These are phyloP conservation scores for Escallonia rubra DNA, from an alignment of 129 eudicot species.

Conservation along the genomic window DNA sequence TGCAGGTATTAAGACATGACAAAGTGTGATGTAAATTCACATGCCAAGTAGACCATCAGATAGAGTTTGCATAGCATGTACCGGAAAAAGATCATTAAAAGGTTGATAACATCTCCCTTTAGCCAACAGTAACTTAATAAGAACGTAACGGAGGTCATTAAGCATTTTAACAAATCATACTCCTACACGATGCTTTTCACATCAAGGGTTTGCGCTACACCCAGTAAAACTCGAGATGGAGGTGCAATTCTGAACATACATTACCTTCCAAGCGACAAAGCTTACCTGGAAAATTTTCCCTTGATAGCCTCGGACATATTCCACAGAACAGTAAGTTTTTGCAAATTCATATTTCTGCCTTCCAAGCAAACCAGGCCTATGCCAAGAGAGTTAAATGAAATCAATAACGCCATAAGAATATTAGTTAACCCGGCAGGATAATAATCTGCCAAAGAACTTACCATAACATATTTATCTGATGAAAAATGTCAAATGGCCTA, in stretches of 20 bases:
- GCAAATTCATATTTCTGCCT: constrained; percentile 78
- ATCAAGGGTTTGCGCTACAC: neutral
- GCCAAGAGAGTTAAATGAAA: constrained; percentile 10
- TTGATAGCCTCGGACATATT: constrained; percentile 37
- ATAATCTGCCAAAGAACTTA: constrained; percentile 23
- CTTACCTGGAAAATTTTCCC: constrained; percentile 72
- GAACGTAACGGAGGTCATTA: neutral
- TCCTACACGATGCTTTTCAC: neutral
- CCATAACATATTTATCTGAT: constrained; percentile 94
- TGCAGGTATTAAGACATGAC: constrained; percentile 16
- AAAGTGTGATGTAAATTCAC: neutral
- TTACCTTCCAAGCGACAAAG: neutral
- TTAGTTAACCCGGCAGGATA: neutral
- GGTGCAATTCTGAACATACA: neutral
- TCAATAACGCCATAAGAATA: neutral
- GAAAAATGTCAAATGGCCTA: constrained; percentile 98
- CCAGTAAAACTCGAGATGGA: neutral
- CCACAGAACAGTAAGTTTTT: constrained; percentile 69
- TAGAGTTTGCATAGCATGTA: constrained; percentile 3
- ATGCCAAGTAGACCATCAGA: constrained; percentile 6
- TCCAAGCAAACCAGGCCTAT: constrained; percentile 97
- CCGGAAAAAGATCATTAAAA: neutral
- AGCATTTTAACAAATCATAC: constrained; percentile 2
- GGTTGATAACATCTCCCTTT: neutral
- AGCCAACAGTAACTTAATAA: neutral